A percentile compares a stretch with the other conserved stretches of the same genome.
Conservation (phyloP, 1,139 yeast genomes). For the Diutina neorugosa region DNA sequence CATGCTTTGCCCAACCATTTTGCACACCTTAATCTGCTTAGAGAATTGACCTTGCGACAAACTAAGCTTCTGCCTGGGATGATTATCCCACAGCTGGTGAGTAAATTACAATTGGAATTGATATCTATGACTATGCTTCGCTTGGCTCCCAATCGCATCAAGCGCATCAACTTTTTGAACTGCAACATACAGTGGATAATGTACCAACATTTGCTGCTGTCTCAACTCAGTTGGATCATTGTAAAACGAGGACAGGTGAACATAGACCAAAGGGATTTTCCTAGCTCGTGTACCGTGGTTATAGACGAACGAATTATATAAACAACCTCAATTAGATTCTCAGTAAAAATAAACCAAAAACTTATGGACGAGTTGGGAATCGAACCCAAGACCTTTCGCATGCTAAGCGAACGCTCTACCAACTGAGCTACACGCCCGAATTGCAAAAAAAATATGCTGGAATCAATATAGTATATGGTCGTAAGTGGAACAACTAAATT, state of each 20-base stretch:
- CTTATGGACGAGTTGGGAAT: neutral
- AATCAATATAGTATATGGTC: too few species aligned
- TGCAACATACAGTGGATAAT: neutral
- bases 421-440: neutral
- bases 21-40: neutral
- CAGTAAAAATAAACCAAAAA: neutral
- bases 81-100: neutral
- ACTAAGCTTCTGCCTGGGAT: neutral
- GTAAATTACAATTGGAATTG: neutral
- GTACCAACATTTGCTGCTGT: neutral
- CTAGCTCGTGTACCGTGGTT: neutral
- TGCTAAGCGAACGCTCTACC: conserved; percentile 1
- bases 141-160: neutral
- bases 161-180: neutral
- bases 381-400: conserved; percentile 1
- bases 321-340: too few species aligned
- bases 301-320: neutral
- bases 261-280: neutral
- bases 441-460: neutral
- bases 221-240: neutral
- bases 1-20: neutral
- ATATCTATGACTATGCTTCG: neutral
- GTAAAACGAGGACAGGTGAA: neutral
- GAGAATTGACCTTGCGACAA: neutral
- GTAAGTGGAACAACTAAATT: too few species aligned